phyloP scores from a whole-genome alignment of 345 rosid species.

The Linum tenue region DNA sequence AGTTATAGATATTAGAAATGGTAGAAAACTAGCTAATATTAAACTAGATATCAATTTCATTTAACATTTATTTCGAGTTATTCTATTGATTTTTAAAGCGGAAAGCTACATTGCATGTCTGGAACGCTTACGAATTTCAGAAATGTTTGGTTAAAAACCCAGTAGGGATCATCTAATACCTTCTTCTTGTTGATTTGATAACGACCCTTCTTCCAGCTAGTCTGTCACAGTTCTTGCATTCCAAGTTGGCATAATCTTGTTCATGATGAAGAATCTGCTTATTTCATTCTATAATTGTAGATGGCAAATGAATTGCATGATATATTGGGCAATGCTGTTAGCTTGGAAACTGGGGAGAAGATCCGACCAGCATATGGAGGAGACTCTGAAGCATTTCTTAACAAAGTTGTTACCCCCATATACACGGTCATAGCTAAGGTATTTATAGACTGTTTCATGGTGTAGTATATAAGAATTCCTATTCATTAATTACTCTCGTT shows the following conservation, averaged over 20 bases:
- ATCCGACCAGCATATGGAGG: conserved; percentile 56
- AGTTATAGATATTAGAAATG: too few relatives aligned
- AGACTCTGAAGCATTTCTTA: conserved; percentile 59
- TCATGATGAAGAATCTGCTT: not conserved
- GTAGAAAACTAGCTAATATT: too few relatives aligned
- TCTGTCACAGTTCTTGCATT: not conserved
- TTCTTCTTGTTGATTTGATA: too few relatives aligned
- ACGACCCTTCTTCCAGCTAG: not conserved
- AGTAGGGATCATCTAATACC: not conserved
- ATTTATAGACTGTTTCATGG: conserved; percentile 13
- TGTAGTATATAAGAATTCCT: conserved; percentile 7
- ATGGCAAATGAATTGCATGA: conserved; percentile 88
- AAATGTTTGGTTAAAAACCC: not conserved
- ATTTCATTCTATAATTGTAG: conserved; percentile 29
- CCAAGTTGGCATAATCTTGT: not conserved
- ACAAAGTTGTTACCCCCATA: conserved; percentile 70
- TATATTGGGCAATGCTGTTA: conserved; percentile 45
- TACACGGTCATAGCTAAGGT: conserved; percentile 60
- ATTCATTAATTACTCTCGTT: conserved; percentile 16
- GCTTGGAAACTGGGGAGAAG: conserved; percentile 50
- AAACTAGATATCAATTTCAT: too few relatives aligned
- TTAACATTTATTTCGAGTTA: too few relatives aligned
- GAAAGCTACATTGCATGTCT: not conserved
- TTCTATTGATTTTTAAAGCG: not conserved
- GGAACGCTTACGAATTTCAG: not conserved